Percentiles rank a stretch among this genome's conserved stretches.
These are phyloP conservation scores for Saitozyma podzolica DNA, from an alignment of 768 basidiomycete species.

Conservation along the genomic window DNA sequence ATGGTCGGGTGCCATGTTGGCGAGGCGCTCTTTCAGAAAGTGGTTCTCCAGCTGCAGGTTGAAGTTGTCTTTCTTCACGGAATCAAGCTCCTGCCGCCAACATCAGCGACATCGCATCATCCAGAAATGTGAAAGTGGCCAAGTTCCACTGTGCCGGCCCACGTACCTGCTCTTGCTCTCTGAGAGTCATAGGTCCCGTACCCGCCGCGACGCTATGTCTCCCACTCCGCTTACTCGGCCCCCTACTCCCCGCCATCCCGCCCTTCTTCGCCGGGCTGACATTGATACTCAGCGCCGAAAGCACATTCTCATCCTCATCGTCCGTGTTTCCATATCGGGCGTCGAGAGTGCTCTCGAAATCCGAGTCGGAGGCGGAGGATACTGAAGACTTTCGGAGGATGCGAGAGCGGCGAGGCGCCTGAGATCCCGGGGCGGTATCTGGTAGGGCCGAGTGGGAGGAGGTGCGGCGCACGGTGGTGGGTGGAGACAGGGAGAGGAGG, in stretches of 20 bases:
- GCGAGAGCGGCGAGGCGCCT: slow-evolving; percentile 31
- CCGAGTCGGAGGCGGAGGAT: slow-evolving; percentile 26
- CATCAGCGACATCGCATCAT: neutral
- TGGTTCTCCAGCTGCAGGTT: slow-evolving; percentile 93
- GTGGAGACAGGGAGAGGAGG: slow-evolving; percentile 35
- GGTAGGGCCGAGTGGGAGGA: slow-evolving; percentile 37
- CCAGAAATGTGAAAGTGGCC: too few species aligned
- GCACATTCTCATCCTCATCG: slow-evolving; percentile 26
- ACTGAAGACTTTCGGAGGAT: slow-evolving; percentile 22
- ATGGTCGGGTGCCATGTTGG: slow-evolving; percentile 84
- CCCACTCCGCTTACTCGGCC: slow-evolving; percentile 37
- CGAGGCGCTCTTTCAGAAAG: slow-evolving; percentile 89
- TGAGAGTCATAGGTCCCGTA: slow-evolving; percentile 65
- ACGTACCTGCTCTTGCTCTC: slow-evolving; percentile 93
- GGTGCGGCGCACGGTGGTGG: slow-evolving; percentile 28
- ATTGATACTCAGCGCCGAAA: slow-evolving; percentile 23
- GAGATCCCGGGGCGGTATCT: slow-evolving; percentile 20
- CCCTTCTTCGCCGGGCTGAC: slow-evolving; percentile 18
- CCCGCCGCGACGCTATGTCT: slow-evolving; percentile 43
- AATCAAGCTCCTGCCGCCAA: slow-evolving; percentile 76
- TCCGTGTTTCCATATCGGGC: slow-evolving; percentile 32
- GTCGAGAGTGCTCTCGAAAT: slow-evolving; percentile 18
- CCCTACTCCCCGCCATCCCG: slow-evolving; percentile 11
- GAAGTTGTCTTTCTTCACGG: slow-evolving; percentile 95
- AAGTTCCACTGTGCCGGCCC: slow-evolving; percentile 1